Base-by-base conservation (phyloP, 495 filamentous ascomycete genomes). In the Aspergillus carlsbadensis region DNA sequence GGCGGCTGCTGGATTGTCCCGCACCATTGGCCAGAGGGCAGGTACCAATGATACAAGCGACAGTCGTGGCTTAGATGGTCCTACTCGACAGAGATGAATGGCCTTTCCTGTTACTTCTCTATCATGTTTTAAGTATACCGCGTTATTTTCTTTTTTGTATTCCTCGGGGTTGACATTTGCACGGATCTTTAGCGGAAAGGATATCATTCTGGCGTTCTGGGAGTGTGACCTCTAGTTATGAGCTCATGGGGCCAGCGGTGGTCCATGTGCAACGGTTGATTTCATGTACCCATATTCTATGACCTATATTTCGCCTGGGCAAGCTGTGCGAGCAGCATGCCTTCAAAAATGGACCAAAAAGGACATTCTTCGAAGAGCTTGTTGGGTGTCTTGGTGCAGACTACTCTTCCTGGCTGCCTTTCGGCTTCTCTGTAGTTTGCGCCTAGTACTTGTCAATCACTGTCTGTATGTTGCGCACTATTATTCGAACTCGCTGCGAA, bases 1-100 rank as follows among this genome's bases (percentile, higher is more conserved):
- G 89, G 81, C 80, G 44, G 81, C 83, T 58, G 86, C 83, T 54
- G 89, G 88, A 4, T 75, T 92, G 45, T 83, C 77, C 56, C 81
- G 84, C 59, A 84, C 78, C 40, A 63, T 76, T 14, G 68, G 64
- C 46, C 72, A 66, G 10, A 62, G 69, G 44, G 53, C 71, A 33
- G 66, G 62, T 24, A 59, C 62, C 18, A 54, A 71, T 22, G 68
- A 66, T 6, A 45, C 59, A 14, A 62, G 58, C 35, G 57, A 58
- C 6, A 59, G 59, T 17, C 60, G 63, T 15, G 65, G 50, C 29
- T 54, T 58, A n/a, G 68, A 69, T 26, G 61, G 70, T 8, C 50
- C 63, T 17, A 41, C 56, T 24, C 52, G 58, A 33, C 57, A 55
- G 21, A 11, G 45, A 13, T 52, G 14, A 43, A 48, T 21, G 50